Conservation (phyloP, 2,329 filamentous ascomycete species). For the Hypomyces rosellus region DNA sequence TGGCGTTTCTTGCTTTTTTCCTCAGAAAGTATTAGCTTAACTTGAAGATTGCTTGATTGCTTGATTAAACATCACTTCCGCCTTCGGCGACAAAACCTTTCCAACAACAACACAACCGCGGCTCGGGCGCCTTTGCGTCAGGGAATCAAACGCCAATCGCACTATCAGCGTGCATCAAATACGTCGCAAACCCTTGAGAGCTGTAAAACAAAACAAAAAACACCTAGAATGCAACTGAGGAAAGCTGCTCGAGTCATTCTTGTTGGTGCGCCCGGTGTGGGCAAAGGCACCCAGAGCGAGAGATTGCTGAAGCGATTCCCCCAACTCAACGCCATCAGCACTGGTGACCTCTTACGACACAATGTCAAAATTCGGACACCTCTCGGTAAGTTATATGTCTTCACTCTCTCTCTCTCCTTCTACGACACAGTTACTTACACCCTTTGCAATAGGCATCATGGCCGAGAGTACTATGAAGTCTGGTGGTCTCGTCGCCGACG, state of each 20-base stretch:
- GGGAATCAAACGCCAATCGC: background rate
- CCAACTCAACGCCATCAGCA: constrained; percentile 85
- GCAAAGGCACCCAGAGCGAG: constrained; percentile 93
- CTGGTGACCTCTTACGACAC: constrained; percentile 82
- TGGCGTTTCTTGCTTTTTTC: background rate
- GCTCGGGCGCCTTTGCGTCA: no score
- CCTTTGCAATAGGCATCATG: constrained; percentile 61
- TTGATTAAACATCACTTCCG: background rate
- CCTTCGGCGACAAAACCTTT: background rate
- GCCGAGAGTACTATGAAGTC: constrained; percentile 84
- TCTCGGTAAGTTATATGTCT: constrained; percentile 52
- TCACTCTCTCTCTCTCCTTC: constrained; percentile 4
- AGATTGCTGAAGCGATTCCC: constrained; percentile 81
- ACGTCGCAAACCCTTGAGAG: background rate
- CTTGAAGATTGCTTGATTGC: background rate
- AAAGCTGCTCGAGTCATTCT: constrained; percentile 89
- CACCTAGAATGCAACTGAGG: constrained; percentile 55
- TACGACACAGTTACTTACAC: background rate
- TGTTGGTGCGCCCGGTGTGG: constrained; percentile 91
- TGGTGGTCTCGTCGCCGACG: constrained; percentile 85
- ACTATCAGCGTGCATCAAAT: background rate
- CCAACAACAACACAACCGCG: no score
- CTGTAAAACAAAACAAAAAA: constrained; percentile 1
- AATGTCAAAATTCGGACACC: constrained; percentile 88
- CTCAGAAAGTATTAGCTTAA: background rate